Evolutionary conservation across 139 green algal genomes (phyloP).

Genomic region (Picochlorum sp.): DNA sequence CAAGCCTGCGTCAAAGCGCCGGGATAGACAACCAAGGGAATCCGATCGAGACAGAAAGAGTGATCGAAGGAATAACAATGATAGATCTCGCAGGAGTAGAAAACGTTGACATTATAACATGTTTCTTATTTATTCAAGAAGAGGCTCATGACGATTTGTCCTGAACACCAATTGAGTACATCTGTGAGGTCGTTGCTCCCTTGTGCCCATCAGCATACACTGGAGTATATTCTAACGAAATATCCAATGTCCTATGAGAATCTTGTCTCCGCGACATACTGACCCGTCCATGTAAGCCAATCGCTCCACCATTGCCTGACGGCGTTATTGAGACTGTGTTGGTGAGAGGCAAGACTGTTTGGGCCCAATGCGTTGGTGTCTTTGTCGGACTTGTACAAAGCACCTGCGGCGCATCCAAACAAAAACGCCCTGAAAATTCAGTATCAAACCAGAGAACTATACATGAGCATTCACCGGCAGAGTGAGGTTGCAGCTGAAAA

Average conservation of each 20-base stretch:
- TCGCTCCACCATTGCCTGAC: neutral
- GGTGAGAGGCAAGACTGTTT: slow-evolving; percentile 76
- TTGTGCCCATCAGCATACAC: slow-evolving; percentile 16
- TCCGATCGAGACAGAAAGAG: too few species aligned
- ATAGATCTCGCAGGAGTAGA: too few species aligned
- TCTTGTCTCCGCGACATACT: slow-evolving; percentile 53
- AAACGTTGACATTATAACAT: too few species aligned
- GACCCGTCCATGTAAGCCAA: slow-evolving; percentile 44
- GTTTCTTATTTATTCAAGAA: too few species aligned
- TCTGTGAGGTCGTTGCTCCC: slow-evolving; percentile 2
- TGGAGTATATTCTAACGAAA: slow-evolving; percentile 45
- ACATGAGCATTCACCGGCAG: slow-evolving; percentile 26
- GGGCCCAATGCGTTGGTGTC: slow-evolving; percentile 81
- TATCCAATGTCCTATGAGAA: slow-evolving; percentile 65
- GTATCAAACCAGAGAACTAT: slow-evolving; percentile 96
- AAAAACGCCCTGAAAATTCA: slow-evolving; percentile 76
- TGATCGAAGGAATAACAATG: too few species aligned
- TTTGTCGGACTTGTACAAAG: slow-evolving; percentile 71
- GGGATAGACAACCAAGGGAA: too few species aligned
- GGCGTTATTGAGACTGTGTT: slow-evolving; percentile 37
- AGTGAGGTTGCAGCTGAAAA: slow-evolving; percentile 61
- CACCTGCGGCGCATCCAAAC: slow-evolving; percentile 51
- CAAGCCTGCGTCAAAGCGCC: too few species aligned
- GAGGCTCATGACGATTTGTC: neutral
- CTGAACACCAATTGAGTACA: slow-evolving; percentile 25